Base-by-base conservation (phyloP, 2,329 filamentous ascomycete species). In the Xylariaceae sp. region DNA sequence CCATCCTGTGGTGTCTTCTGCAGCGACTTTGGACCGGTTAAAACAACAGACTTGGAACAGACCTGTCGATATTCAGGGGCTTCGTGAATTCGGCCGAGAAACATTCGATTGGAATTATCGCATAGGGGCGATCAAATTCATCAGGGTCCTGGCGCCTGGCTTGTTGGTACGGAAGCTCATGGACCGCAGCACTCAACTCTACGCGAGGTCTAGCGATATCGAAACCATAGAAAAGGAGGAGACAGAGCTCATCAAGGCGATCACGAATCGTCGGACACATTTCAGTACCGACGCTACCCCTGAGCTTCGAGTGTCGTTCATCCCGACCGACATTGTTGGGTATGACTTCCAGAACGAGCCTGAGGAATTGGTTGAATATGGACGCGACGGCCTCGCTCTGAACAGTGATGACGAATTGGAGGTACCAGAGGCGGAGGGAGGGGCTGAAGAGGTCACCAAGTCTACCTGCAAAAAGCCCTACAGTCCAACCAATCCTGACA, bases 91-190 rank as follows among this genome's bases (percentile, higher is more conserved):
- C 53, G 74, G 80, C 0, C 70, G 72, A 1, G 80, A 93, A 42
- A 81, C 80, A 0, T 93, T 98, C 45, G 87, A 89, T 38, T 98
- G 92, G 92, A 76, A 72, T 4, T 82, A 79, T 47, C 73, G 79
- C 18, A 71, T 72, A 32, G 90, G 89, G 1, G 88, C 89, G 12
- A 75, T 83, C 50, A 94, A 94, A 51, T 84, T 94, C 40, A 79
- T 94, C 18, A 75, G 81, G 11, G 81, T 84, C 18, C 63, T 96
- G 9, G 83, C 87, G 0, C 84, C 87, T 9, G 78, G 81, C 6
- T 61, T 96, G 2, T 64, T 96, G 3, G 67, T 77, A 11, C 75
- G 72, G 39, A 77, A 72, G 39, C 65, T 79, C 43, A 56, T 66
- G 44, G 42, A 59, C 55, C 34, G 65, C 53, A 38, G 58, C 54